Percentiles rank a stretch among this genome's conserved stretches.
These are phyloP conservation scores for Aspergillus quadrilineatus DNA, from an alignment of 2,329 filamentous ascomycete species.

Conservation along the genomic window DNA sequence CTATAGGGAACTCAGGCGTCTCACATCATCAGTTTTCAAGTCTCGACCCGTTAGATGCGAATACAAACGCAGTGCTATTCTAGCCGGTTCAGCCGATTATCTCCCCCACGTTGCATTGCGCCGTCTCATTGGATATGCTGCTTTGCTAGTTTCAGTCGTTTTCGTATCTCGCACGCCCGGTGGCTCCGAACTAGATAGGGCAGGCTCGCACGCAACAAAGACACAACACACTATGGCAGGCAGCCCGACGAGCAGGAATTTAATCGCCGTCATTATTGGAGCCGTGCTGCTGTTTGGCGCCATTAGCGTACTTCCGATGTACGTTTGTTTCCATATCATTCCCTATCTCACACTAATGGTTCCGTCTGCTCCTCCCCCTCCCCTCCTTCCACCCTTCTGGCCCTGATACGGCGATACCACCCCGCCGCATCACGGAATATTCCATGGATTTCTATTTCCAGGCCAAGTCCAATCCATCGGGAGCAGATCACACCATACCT, in stretches of 20 bases:
- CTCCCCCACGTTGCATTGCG: slow-evolving; percentile 6
- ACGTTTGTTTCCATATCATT: slow-evolving; percentile 14
- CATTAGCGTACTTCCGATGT: slow-evolving; percentile 33
- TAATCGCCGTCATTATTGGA: slow-evolving; percentile 32
- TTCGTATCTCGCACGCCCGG: slow-evolving; percentile 11
- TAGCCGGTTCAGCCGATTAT: slow-evolving; percentile 19
- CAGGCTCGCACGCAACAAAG: neutral
- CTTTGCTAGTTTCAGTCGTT: slow-evolving; percentile 11
- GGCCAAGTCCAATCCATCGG: neutral
- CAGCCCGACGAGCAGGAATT: slow-evolving; percentile 22
- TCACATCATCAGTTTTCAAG: neutral
- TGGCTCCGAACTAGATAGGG: neutral
- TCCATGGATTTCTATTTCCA: slow-evolving; percentile 18
- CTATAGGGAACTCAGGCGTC: slow-evolving; percentile 1
- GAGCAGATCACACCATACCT: neutral
- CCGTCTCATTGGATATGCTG: slow-evolving; percentile 16
- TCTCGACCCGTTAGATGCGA: slow-evolving; percentile 7
- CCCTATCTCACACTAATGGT: slow-evolving; percentile 4
- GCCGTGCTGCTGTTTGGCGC: slow-evolving; percentile 28
- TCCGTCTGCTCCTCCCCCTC: slow-evolving; percentile 17
- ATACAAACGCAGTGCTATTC: neutral
- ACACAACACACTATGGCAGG: slow-evolving; percentile 20
- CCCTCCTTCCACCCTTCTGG: neutral
- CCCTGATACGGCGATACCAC: neutral
- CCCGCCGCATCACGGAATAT: slow-evolving; percentile 17